Base-by-base conservation (phyloP, 2,329 filamentous ascomycete genomes). In the Fusarium annulatum region DNA sequence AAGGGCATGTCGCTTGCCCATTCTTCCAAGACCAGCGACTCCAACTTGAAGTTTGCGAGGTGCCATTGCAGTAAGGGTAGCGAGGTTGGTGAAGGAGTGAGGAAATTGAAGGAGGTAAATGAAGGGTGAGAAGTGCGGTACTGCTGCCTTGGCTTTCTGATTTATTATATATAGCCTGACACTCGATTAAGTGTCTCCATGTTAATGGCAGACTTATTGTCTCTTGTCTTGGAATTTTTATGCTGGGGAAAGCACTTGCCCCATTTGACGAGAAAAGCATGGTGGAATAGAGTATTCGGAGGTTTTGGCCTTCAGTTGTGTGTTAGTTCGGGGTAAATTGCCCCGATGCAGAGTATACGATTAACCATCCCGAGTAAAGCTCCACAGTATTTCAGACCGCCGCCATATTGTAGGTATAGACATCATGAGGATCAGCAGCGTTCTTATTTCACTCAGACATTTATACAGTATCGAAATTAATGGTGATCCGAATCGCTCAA, bases 1-100 rank as follows among this genome's bases (percentile, higher is more conserved):
- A 39, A 85, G 76, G 43, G 85, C 86, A 79, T 88, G 86, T 21
- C 86, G 82, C 64, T 85, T 83, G 49, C 86, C 86, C 85, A 88
- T 88, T 64, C 86, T 84, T 43, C 86, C 86, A 26, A 88, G 85
- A 53, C 87, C 86, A 41, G 85, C 85, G 39, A 83, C 84, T 41
- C 81, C 86, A 64, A 88, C 80, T 66, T 84, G 80, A 66, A 86
- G 78, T 67, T 79, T 81, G 36, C 52, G 61, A 38, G 74, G 71
- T 46, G 71, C 56, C 71, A 76, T 76, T 63, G 42, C 12, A n/a
- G 12, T 12, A 1, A 14, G 8, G 8, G 7, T 34, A n/a, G 10
- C 3, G 11, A 45, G 19, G 12, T 8, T n/a, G 8, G 21, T 5
- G 23, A 21, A 19, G 30, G 9, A 46, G 12, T 19, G 19, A 21